Conservation (phyloP, 2,329 filamentous ascomycete genomes). For the Aspergillus brasiliensis region DNA sequence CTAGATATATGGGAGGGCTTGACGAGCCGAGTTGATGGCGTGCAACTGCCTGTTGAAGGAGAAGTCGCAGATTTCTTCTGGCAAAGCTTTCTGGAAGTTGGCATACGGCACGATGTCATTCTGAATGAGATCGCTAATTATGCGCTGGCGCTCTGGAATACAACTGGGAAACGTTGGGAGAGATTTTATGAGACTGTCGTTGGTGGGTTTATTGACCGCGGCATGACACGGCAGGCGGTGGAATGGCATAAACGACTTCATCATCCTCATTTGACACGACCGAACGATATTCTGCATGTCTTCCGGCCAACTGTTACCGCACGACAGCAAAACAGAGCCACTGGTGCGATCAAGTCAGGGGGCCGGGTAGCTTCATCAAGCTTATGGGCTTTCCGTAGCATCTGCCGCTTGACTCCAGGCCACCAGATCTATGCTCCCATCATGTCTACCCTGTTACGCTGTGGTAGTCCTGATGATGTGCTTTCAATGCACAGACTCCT, state of each 20-base stretch:
- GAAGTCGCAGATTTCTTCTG: conserved; percentile 45
- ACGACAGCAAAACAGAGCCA: conserved; percentile 20
- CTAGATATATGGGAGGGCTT: conserved; percentile 46
- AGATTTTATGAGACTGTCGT: conserved; percentile 43
- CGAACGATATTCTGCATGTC: conserved; percentile 34
- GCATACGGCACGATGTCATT: conserved; percentile 35
- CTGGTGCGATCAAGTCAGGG: conserved; percentile 9
- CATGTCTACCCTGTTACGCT: conserved; percentile 44
- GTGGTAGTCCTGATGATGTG: conserved; percentile 42
- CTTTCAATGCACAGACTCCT: conserved; percentile 52
- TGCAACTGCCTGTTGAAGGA: conserved; percentile 40
- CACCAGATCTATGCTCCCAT: conserved; percentile 48
- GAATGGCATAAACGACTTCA: conserved; percentile 43
- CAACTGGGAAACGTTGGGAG: conserved; percentile 41
- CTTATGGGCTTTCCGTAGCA: conserved; percentile 41
- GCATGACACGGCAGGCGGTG: conserved; percentile 33
- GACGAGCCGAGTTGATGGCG: conserved; percentile 29
- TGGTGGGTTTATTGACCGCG: conserved; percentile 36
- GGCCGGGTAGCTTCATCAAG: conserved; percentile 21
- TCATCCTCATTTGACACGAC: conserved; percentile 30
- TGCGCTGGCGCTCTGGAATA: conserved; percentile 43
- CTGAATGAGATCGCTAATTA: conserved; percentile 39
- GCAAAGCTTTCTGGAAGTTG: conserved; percentile 42
- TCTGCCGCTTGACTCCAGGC: conserved; percentile 43
- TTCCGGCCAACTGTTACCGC: conserved; percentile 30